Conservation (phyloP, 352 stramenopile genomes). For the Phytophthora sansomeana region DNA sequence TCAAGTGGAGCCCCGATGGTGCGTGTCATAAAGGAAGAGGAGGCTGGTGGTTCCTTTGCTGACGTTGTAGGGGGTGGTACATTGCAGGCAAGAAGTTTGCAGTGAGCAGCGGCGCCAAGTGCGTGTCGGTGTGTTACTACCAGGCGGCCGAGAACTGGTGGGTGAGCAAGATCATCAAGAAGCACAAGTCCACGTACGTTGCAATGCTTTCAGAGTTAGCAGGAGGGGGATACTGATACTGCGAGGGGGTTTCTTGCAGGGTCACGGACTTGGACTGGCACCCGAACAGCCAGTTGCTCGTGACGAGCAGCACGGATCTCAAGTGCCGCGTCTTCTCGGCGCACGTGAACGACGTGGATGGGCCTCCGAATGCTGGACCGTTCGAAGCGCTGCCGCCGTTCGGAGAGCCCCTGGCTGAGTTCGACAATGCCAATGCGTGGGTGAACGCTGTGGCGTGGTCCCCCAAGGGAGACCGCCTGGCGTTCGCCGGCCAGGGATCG, state of each 20-base stretch:
- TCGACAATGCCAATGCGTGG: constrained; percentile 92
- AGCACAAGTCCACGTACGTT: constrained; percentile 95
- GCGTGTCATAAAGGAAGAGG: neutral
- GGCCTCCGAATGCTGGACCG: constrained; percentile 65
- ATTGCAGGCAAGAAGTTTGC: constrained; percentile 92
- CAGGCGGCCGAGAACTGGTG: constrained; percentile 95
- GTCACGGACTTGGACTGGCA: constrained; percentile 93
- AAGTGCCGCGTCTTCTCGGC: constrained; percentile 95
- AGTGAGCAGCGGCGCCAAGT: constrained; percentile 93
- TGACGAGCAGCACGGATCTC: constrained; percentile 93
- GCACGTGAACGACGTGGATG: constrained; percentile 87
- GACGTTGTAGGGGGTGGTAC: constrained; percentile 1
- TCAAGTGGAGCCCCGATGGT: constrained; percentile 95
- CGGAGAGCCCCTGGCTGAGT: constrained; percentile 83
- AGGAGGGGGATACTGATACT: neutral
- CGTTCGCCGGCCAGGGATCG: constrained; percentile 92
- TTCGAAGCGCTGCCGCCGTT: constrained; percentile 84
- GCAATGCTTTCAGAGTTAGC: constrained; percentile 14
- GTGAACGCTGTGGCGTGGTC: constrained; percentile 94
- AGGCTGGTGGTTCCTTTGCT: neutral
- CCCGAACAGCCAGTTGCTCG: constrained; percentile 93
- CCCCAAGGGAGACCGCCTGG: constrained; percentile 86
- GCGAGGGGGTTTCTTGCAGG: constrained; percentile 35
- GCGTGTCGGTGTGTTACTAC: constrained; percentile 94
- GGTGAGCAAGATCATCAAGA: constrained; percentile 97